These are phyloP conservation scores for Boletus vinaceobasis DNA, from an alignment of 768 basidiomycete species.

Conservation along the genomic window DNA sequence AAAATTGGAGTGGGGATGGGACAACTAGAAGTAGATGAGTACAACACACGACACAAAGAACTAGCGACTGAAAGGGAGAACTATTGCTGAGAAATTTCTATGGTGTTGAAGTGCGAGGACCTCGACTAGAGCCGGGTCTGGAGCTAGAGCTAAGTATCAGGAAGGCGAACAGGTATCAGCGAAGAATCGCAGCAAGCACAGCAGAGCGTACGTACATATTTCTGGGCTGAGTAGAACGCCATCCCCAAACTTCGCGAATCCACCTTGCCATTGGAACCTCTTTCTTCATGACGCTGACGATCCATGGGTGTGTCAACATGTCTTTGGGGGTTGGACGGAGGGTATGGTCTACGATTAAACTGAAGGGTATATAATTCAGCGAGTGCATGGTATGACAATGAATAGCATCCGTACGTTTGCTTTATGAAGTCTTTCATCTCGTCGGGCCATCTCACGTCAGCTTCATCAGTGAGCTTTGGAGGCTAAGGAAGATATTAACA, in stretches of 20 bases:
- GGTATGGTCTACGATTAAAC: conserved; percentile 65
- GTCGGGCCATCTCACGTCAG: conserved; percentile 61
- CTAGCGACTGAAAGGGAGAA: background rate
- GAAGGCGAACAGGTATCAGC: background rate
- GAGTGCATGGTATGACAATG: conserved; percentile 1
- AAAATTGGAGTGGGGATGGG: conserved; percentile 10
- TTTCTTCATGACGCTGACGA: conserved; percentile 68
- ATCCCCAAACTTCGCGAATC: conserved; percentile 83
- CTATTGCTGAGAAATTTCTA: conserved; percentile 16
- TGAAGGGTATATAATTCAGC: conserved; percentile 27
- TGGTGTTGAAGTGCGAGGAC: conserved; percentile 22
- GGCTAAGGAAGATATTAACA: conserved; percentile 46
- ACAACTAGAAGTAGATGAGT: conserved; percentile 13
- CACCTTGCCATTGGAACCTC: conserved; percentile 88
- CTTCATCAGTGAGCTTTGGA: conserved; percentile 77
- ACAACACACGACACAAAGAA: conserved; percentile 17
- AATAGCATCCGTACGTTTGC: conserved; percentile 57
- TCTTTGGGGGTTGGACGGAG: conserved; percentile 78
- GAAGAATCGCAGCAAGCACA: background rate
- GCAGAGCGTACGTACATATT: conserved; percentile 17
- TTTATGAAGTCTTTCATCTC: conserved; percentile 92
- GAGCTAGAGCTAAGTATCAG: conserved; percentile 19
- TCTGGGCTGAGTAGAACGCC: conserved; percentile 45
- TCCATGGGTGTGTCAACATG: conserved; percentile 83
- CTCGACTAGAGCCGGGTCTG: conserved; percentile 30